phyloP scores from a whole-genome alignment of 108 stramenopile genomes.

The Cyclotella cryptica region DNA sequence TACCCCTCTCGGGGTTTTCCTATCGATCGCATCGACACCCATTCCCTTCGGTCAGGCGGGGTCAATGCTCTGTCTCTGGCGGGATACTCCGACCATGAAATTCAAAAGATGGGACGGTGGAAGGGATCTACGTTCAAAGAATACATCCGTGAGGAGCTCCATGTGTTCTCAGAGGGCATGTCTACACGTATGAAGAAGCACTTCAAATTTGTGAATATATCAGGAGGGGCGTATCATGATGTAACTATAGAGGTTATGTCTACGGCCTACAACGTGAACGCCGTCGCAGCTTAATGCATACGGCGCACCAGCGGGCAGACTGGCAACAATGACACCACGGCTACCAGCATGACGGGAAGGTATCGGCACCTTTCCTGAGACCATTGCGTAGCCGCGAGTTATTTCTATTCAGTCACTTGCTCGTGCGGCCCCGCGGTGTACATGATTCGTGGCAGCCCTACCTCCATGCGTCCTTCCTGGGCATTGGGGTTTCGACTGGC shows the following conservation, averaged over 20 bases:
- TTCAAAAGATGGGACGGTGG: slow-evolving; percentile 22
- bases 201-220: slow-evolving; percentile 3
- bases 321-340: too few species aligned
- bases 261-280: neutral
- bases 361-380: too few species aligned
- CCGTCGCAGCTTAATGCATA: neutral
- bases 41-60: slow-evolving; percentile 3
- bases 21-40: slow-evolving; percentile 13
- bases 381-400: too few species aligned
- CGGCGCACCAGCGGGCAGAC: too few species aligned
- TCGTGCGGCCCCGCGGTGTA: too few species aligned
- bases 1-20: slow-evolving; percentile 1
- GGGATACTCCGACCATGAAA: slow-evolving; percentile 12
- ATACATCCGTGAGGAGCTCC: slow-evolving; percentile 4
- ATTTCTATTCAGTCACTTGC: too few species aligned
- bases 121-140: slow-evolving; percentile 10
- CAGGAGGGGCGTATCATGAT: neutral
- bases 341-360: too few species aligned
- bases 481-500: too few species aligned
- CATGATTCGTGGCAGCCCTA: too few species aligned
- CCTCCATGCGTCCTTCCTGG: too few species aligned
- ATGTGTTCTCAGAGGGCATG: neutral
- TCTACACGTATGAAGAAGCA: slow-evolving; percentile 1
- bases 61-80: slow-evolving; percentile 1
- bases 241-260: neutral